Evolutionary conservation across 305 asterid species (phyloP).

Genomic region (Fraxinus velutina): DNA sequence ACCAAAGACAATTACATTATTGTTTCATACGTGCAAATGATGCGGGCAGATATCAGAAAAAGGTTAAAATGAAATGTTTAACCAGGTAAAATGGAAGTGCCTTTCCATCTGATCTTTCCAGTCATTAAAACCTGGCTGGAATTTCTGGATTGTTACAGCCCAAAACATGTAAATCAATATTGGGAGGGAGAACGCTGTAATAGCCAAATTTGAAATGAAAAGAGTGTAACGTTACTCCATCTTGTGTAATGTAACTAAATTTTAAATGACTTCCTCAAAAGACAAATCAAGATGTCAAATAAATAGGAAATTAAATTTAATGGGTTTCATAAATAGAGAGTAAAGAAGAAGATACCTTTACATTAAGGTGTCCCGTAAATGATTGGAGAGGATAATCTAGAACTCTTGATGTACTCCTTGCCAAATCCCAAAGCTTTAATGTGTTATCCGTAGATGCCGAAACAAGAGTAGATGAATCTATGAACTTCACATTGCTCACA

Average conservation of each 20-base stretch:
- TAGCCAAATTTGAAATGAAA: background rate
- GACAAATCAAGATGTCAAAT: background rate
- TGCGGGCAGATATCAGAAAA: background rate
- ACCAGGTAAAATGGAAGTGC: background rate
- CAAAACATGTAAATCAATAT: background rate
- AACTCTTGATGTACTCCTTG: conserved; percentile 65
- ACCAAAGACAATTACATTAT: background rate
- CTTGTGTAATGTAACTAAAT: background rate
- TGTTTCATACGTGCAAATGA: background rate
- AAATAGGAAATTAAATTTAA: background rate
- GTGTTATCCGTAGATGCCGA: conserved; percentile 96
- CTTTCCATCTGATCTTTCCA: background rate
- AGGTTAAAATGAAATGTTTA: background rate
- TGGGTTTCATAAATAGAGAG: background rate
- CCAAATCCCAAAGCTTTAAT: conserved; percentile 97
- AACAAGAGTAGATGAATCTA: conserved; percentile 82
- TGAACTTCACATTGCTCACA: conserved; percentile 89
- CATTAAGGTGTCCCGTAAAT: conserved; percentile 88
- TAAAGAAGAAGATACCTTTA: conserved; percentile 52
- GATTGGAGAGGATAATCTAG: conserved; percentile 90
- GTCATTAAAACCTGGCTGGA: background rate
- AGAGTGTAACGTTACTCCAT: background rate
- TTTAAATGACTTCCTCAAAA: background rate
- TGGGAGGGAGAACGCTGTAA: background rate
- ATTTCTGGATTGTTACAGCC: conserved; percentile 2